Evolutionary conservation across 345 rosid genomes (phyloP).

Genomic region (Camelina laxa): DNA sequence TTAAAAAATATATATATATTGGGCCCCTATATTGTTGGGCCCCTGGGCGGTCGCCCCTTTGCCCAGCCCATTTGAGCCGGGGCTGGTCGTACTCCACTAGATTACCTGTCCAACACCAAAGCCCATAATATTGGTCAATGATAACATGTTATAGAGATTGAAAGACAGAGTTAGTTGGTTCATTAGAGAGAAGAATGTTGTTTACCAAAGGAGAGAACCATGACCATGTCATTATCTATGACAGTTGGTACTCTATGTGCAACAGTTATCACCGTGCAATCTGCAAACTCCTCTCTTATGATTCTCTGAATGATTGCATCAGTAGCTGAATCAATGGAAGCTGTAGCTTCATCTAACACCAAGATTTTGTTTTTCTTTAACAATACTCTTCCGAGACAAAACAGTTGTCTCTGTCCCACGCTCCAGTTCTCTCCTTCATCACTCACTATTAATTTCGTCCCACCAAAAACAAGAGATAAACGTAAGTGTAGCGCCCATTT

Average conservation of each 20-base stretch:
- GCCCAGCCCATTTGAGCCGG: no score
- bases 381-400: constrained; percentile 78
- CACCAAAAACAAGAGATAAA: neutral
- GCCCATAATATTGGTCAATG: neutral
- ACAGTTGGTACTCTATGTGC: constrained; percentile 83
- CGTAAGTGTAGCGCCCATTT: neutral
- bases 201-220: constrained; percentile 77
- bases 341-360: constrained; percentile 76
- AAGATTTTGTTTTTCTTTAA: constrained; percentile 65
- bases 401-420: constrained; percentile 72
- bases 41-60: no score
- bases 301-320: constrained; percentile 72
- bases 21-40: no score
- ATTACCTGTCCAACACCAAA: constrained; percentile 48
- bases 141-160: neutral
- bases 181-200: neutral
- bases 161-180: neutral
- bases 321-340: constrained; percentile 72
- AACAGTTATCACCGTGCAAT: constrained; percentile 70
- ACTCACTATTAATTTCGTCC: constrained; percentile 49
- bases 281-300: constrained; percentile 65
- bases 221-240: constrained; percentile 80
- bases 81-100: constrained; percentile 69
- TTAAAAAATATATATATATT: no score
- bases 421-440: constrained; percentile 94